Evolutionary conservation across 345 rosid genomes (phyloP).

Genomic region (Eutrema heterophyllum): DNA sequence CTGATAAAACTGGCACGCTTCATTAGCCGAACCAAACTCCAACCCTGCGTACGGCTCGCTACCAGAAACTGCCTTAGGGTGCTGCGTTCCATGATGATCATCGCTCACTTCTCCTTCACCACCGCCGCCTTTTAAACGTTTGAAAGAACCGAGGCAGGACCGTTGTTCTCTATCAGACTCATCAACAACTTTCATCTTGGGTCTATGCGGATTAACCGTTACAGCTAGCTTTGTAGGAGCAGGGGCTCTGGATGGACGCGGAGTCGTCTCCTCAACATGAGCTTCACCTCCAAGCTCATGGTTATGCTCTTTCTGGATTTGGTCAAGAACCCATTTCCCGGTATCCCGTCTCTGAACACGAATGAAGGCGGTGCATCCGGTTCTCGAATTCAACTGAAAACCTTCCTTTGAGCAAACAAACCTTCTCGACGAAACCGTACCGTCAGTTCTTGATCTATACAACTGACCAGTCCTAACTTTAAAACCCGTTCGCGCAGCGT

Average conservation of each 20-base stretch:
- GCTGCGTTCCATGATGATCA: constrained; percentile 12
- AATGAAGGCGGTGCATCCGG: constrained; percentile 86
- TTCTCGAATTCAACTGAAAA: constrained; percentile 78
- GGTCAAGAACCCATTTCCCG: constrained; percentile 91
- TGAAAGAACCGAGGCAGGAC: constrained; percentile 39
- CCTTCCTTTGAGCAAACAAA: constrained; percentile 90
- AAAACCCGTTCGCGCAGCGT: constrained; percentile 61
- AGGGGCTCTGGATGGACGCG: constrained; percentile 39
- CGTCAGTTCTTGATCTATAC: constrained; percentile 82
- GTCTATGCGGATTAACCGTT: constrained; percentile 37
- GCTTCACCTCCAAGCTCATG: constrained; percentile 58
- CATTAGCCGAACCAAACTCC: constrained; percentile 70
- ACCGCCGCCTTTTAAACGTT: constrained; percentile 45
- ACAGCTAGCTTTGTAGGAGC: constrained; percentile 36
- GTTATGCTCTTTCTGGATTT: constrained; percentile 77
- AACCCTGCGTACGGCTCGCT: constrained; percentile 61
- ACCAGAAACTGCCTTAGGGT: constrained; percentile 23
- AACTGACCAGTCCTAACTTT: constrained; percentile 76
- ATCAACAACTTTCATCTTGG: constrained; percentile 48
- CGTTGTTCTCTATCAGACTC: constrained; percentile 35
- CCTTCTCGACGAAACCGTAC: constrained; percentile 75
- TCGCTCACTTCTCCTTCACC: constrained; percentile 34
- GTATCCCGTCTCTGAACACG: constrained; percentile 73
- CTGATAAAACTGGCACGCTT: constrained; percentile 72
- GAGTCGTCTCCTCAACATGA: constrained; percentile 28